These are phyloP conservation scores for Andrographis paniculata DNA, from an alignment of 305 asterid genomes.

Conservation along the genomic window DNA sequence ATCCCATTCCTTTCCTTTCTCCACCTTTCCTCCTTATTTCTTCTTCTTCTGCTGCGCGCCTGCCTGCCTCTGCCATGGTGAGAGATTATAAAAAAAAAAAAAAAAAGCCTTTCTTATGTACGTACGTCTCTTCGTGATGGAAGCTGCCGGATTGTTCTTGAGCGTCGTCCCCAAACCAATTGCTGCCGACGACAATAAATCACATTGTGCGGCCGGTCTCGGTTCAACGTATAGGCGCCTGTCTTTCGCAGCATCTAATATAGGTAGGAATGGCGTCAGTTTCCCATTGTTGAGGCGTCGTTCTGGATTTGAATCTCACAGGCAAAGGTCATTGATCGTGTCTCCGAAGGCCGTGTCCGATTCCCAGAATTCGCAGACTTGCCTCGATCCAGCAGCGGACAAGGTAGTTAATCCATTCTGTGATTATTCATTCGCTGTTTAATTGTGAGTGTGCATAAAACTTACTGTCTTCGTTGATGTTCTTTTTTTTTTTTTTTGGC, in stretches of 20 bases:
- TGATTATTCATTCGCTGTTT: constrained; percentile 5
- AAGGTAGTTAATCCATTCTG: constrained; percentile 29
- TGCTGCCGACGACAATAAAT: constrained; percentile 11
- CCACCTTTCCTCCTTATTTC: too few species aligned
- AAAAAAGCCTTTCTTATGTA: too few species aligned
- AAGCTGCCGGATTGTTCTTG: too few species aligned
- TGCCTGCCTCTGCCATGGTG: too few species aligned
- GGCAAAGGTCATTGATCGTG: constrained; percentile 34
- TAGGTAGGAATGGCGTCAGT: constrained; percentile 33
- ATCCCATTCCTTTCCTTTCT: too few species aligned
- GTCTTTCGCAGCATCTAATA: constrained; percentile 44
- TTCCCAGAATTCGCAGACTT: constrained; percentile 81
- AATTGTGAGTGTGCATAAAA: too few species aligned
- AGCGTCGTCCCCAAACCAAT: constrained; percentile 19
- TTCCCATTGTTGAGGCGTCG: constrained; percentile 9
- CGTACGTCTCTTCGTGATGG: too few species aligned
- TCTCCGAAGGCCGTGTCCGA: constrained; percentile 91
- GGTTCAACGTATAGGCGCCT: constrained; percentile 23
- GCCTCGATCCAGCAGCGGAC: constrained; percentile 91
- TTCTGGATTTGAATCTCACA: constrained; percentile 15
- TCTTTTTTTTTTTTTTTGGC: too few species aligned
- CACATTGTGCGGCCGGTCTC: constrained; percentile 9
- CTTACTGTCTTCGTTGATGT: too few species aligned
- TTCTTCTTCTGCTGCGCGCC: too few species aligned
- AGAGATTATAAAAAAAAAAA: too few species aligned